Evolutionary conservation across 2,329 filamentous ascomycete genomes (phyloP), one percentile per base, ranked within the genome.

Genomic region (Xylaria sp.): DNA sequence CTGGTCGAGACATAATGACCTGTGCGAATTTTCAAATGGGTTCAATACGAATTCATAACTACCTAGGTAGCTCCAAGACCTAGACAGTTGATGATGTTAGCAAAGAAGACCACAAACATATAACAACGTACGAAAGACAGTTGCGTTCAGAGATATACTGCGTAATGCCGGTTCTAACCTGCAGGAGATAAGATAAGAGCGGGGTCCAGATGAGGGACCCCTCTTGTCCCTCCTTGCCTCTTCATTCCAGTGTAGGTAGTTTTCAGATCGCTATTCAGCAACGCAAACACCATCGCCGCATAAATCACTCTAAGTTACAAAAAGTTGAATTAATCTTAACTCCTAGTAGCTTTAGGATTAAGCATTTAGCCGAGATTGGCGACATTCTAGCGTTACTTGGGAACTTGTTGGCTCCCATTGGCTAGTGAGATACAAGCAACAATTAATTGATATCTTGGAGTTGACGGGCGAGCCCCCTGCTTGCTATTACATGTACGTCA

Each of bases 141-240:
- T 1, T 1, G 8, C 8, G 33, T 36, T 36, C 9, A 36, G 33
- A 36, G 33, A 36, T 36, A 36, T 36, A 7, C 33, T 36, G 3
- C 6, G 10, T 10, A 36, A 36, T 46, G 41, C 18, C 15, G 18
- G 13, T n/a, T n/a, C 51, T 33, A 54, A 20, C 25, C 18, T 33
- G 51, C 57, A 18, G 33, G n/a, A 49, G 43, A 48, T 60, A 51
- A 46, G 52, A 56, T 56, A 56, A 56, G 52, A 15, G 52, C 8
- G 52, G 52, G 52, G 46, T 48, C n/a, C 20, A 23, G 46, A 20
- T 48, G n/a, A 33, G 4, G 52, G 18, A 57, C 55, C 55, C 55
- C 55, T 43, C 55, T 20, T 20, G 39, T 57, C 55, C 20, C 25
- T 7, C 23, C 8, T 18, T 18, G n/a, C 8, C 28, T 33, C 33